phyloP scores from a whole-genome alignment of 257 asterid genomes.

The Solanum okadae region DNA sequence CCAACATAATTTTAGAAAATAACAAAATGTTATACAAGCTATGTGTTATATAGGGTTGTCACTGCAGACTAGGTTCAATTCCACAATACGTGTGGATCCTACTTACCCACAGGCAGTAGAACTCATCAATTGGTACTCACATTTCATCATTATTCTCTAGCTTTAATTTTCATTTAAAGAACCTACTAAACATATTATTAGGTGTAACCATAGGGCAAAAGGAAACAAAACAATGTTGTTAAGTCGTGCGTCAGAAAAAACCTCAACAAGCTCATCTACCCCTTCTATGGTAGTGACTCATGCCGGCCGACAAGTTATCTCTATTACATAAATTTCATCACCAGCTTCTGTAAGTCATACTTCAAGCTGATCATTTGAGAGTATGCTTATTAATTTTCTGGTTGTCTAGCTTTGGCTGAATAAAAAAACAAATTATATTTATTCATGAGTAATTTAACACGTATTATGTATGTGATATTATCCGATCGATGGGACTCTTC shows the following conservation, averaged over 20 bases:
- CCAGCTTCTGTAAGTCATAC: background rate
- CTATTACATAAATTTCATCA: background rate
- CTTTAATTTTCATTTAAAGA: no score
- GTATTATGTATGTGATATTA: background rate
- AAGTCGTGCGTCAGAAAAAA: background rate
- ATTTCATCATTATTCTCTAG: background rate
- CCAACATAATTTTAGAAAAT: no score
- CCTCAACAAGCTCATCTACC: background rate
- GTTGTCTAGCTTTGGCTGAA: no score
- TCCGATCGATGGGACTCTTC: background rate
- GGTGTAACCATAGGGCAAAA: background rate
- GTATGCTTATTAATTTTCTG: background rate
- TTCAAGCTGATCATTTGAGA: no score
- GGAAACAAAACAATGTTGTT: no score
- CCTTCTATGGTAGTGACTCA: background rate
- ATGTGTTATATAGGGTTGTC: background rate
- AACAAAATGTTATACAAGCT: no score
- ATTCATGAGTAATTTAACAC: background rate
- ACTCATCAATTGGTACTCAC: background rate
- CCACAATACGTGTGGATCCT: no score
- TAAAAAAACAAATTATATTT: no score
- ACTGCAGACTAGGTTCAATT: no score
- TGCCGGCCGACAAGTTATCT: rapidly evolving
- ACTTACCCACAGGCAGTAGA: background rate
- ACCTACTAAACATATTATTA: background rate